Conservation (phyloP, 495 filamentous ascomycete genomes). For the Darksidea phi region DNA sequence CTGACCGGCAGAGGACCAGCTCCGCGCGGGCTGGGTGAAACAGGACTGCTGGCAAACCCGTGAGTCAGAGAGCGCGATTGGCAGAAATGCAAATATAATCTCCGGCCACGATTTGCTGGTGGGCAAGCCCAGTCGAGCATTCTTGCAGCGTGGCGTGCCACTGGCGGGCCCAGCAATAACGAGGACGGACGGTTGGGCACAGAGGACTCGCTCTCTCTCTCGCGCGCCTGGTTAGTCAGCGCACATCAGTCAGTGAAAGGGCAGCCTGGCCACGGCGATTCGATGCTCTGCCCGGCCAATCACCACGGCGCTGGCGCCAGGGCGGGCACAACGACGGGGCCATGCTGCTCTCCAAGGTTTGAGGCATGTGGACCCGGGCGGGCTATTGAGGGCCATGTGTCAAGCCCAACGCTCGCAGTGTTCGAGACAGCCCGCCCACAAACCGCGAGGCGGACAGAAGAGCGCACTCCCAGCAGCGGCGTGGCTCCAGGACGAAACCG, state of each 20-base stretch:
- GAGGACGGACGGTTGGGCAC: not conserved
- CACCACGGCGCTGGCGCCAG: not conserved
- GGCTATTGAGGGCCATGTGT: slow-evolving; percentile 16
- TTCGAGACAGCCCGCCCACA: slow-evolving; percentile 29
- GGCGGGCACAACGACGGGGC: not conserved
- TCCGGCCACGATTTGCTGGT: slow-evolving; percentile 31
- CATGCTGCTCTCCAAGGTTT: too few relatives aligned
- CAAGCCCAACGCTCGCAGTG: slow-evolving; percentile 18
- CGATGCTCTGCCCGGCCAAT: slow-evolving; percentile 16
- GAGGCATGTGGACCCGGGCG: too few relatives aligned
- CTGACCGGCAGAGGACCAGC: slow-evolving; percentile 16
- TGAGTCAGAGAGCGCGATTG: slow-evolving; percentile 21
- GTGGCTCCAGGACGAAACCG: slow-evolving; percentile 34
- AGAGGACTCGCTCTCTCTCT: not conserved
- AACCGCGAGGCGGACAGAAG: slow-evolving; percentile 6
- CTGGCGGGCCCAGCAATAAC: slow-evolving; percentile 13
- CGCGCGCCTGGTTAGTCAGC: slow-evolving; percentile 20
- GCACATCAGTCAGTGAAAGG: not conserved
- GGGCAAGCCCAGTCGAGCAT: slow-evolving; percentile 26
- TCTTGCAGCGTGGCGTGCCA: slow-evolving; percentile 13
- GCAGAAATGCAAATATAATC: slow-evolving; percentile 27
- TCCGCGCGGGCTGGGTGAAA: slow-evolving; percentile 5
- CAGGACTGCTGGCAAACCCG: slow-evolving; percentile 14
- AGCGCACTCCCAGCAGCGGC: not conserved
- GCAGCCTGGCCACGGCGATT: slow-evolving; percentile 16